phyloP scores from a whole-genome alignment of 352 stramenopile genomes.

The Phytophthora citrophthora region DNA sequence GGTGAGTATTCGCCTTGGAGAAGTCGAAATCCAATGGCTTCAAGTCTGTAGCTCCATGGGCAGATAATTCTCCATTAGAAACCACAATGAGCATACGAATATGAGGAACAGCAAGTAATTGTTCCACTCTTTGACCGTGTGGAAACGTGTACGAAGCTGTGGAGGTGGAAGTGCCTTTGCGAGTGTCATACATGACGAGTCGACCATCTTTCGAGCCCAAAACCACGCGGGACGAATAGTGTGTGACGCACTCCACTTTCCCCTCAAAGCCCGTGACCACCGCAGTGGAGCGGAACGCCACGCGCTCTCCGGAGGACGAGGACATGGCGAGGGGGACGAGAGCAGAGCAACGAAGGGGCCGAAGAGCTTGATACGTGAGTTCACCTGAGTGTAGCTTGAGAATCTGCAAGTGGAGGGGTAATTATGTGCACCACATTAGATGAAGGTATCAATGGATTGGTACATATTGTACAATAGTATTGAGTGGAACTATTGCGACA shows the following conservation, averaged over 20 bases:
- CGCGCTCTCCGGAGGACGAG: constrained; percentile 45
- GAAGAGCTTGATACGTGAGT: neutral
- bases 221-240: constrained; percentile 90
- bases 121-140: constrained; percentile 77
- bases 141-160: constrained; percentile 74
- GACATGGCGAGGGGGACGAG: constrained; percentile 21
- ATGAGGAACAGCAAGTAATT: constrained; percentile 84
- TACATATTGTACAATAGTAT: no score
- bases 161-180: constrained; percentile 70
- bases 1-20: constrained; percentile 70
- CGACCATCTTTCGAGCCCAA: constrained; percentile 80
- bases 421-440: no score
- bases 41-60: constrained; percentile 81
- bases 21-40: constrained; percentile 84
- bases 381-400: neutral
- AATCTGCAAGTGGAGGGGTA: no score
- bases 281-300: constrained; percentile 79
- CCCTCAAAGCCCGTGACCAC: constrained; percentile 80
- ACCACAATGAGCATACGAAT: constrained; percentile 89
- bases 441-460: no score
- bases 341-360: neutral
- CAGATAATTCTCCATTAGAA: constrained; percentile 74
- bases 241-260: constrained; percentile 84
- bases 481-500: no score
- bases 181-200: constrained; percentile 89